These are phyloP conservation scores for Russula dissimulans DNA, from an alignment of 768 basidiomycete species.

Conservation along the genomic window DNA sequence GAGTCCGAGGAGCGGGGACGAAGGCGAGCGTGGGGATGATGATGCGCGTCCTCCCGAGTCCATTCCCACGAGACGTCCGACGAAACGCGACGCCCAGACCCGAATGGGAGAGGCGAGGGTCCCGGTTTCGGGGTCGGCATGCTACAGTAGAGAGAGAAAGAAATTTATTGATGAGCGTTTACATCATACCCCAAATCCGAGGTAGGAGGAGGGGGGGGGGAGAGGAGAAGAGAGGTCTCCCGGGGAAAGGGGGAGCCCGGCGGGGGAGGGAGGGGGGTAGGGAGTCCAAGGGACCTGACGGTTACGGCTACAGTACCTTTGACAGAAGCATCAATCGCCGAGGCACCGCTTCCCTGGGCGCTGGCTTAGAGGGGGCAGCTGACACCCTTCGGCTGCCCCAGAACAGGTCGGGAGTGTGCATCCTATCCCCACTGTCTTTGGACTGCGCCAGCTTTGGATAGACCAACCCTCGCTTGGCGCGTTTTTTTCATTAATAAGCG, in stretches of 20 bases:
- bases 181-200: too few species aligned
- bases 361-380: constrained; percentile 19
- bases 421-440: constrained; percentile 28
- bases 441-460: constrained; percentile 37
- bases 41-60: too few species aligned
- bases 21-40: too few species aligned
- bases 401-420: constrained; percentile 29
- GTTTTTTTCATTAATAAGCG: constrained; percentile 10
- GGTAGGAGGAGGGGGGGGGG: too few species aligned
- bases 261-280: background rate
- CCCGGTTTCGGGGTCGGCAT: background rate
- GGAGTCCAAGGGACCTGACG: background rate
- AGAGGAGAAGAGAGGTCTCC: too few species aligned
- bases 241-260: background rate
- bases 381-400: constrained; percentile 29
- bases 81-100: too few species aligned
- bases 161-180: too few species aligned
- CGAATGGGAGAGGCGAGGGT: background rate
- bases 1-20: too few species aligned
- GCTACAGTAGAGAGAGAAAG: background rate
- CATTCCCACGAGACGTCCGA: too few species aligned
- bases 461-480: constrained; percentile 22
- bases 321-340: background rate
- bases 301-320: background rate
- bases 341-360: constrained; percentile 1